Conservation (phyloP, 1,284 basidiomycete genomes). For the Vanrija humicola region DNA sequence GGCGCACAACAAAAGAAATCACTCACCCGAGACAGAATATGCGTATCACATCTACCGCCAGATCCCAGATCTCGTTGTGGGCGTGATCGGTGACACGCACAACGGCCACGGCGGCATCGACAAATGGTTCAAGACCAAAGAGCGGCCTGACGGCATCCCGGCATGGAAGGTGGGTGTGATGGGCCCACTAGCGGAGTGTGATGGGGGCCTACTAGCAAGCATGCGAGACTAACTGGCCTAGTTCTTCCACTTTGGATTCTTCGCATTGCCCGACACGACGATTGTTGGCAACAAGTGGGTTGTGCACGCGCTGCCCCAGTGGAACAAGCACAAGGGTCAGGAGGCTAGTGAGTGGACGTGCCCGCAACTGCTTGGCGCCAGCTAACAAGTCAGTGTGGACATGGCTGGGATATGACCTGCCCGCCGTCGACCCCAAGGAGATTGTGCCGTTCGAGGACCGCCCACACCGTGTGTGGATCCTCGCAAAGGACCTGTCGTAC, state of each 20-base stretch:
- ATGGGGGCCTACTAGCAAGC: not conserved
- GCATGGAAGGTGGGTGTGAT: not conserved
- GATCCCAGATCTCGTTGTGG: not conserved
- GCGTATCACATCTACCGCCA: not conserved
- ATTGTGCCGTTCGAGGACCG: not conserved
- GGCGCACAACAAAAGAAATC: not conserved
- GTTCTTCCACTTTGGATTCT: slow-evolving; percentile 7
- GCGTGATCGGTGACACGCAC: not conserved
- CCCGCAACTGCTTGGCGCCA: no score
- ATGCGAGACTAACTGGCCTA: not conserved
- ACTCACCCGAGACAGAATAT: not conserved
- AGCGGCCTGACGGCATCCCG: not conserved
- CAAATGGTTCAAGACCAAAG: not conserved
- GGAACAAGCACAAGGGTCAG: not conserved
- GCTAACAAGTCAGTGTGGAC: slow-evolving; percentile 2
- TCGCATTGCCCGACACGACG: not conserved
- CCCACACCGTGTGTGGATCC: not conserved
- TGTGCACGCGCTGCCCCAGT: slow-evolving; percentile 2
- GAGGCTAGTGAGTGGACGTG: not conserved
- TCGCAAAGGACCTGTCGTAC: not conserved
- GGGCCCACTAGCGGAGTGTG: no score
- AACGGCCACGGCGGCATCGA: not conserved
- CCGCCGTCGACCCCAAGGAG: not conserved
- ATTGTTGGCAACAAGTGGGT: slow-evolving; percentile 3
- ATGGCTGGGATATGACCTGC: slow-evolving; percentile 15